Evolutionary conservation across 805 yeast species (phyloP).

Genomic region (Hanseniaspora occidentalis): DNA sequence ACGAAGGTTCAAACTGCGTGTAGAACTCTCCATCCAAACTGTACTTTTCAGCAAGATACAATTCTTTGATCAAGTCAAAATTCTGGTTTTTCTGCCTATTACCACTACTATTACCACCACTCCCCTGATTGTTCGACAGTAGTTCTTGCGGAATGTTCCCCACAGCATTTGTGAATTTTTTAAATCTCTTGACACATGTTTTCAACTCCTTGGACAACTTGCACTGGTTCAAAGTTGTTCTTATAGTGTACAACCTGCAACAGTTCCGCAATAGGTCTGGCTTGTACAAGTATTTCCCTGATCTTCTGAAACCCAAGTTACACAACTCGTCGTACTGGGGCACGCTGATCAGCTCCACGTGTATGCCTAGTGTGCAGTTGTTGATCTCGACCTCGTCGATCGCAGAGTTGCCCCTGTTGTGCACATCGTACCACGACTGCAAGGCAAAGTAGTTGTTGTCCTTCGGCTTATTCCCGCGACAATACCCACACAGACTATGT

Average conservation of each 20-base stretch:
- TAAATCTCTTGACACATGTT: conserved; percentile 50
- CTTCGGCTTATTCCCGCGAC: conserved; percentile 35
- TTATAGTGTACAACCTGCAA: conserved; percentile 67
- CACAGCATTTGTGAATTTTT: conserved; percentile 9
- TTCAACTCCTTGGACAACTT: conserved; percentile 53
- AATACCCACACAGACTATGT: conserved; percentile 55
- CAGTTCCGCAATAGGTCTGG: conserved; percentile 64
- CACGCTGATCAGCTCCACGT: conserved; percentile 33
- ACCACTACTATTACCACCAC: neutral
- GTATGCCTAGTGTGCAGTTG: conserved; percentile 27
- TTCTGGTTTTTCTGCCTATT: neutral
- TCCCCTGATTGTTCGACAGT: neutral
- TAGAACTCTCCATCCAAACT: conserved; percentile 15
- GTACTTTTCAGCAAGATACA: conserved; percentile 27
- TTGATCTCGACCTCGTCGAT: conserved; percentile 8
- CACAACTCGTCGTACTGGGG: conserved; percentile 51
- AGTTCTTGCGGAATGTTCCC: neutral
- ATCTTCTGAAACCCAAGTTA: conserved; percentile 66
- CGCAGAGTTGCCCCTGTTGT: conserved; percentile 1
- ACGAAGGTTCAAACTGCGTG: conserved; percentile 42
- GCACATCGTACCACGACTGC: conserved; percentile 22
- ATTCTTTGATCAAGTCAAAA: conserved; percentile 23
- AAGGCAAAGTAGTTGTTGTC: conserved; percentile 30
- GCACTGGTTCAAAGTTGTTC: conserved; percentile 40
- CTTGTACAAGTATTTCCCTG: conserved; percentile 55